These are phyloP conservation scores for Mucor irregularis DNA, from an alignment of 371 early-diverging fungal genomes.

Conservation along the genomic window DNA sequence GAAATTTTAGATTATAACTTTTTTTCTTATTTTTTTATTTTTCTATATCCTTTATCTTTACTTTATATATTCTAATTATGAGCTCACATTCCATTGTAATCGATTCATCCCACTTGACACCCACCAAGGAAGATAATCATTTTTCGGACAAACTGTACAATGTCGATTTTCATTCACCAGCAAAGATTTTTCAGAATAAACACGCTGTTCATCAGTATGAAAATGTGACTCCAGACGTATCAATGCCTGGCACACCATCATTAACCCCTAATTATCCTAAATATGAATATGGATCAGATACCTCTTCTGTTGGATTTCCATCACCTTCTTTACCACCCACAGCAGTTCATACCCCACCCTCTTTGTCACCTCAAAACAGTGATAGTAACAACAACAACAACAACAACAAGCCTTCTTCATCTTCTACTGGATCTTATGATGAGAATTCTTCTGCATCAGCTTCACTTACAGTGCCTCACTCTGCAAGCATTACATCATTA, in stretches of 20 bases:
- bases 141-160: constrained; percentile 18
- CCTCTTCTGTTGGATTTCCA: constrained; percentile 5
- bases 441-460: not conserved
- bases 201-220: constrained; percentile 35
- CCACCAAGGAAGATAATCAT: not conserved
- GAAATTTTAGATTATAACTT: not conserved
- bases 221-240: constrained; percentile 34
- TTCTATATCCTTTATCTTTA: constrained; percentile 1
- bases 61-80: constrained; percentile 1
- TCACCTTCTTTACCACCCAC: constrained; percentile 20
- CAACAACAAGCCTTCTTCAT: not conserved
- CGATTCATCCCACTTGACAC: constrained; percentile 7
- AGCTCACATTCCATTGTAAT: constrained; percentile 15
- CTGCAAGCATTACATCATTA: constrained; percentile 8
- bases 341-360: constrained; percentile 20
- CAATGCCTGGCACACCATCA: constrained; percentile 30
- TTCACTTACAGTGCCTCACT: constrained; percentile 2
- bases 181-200: constrained; percentile 38
- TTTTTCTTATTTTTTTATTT: not conserved
- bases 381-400: constrained; percentile 2
- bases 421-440: no score
- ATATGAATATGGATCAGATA: constrained; percentile 15
- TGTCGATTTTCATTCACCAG: constrained; percentile 40
- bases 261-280: constrained; percentile 9
- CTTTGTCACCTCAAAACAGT: constrained; percentile 20